phyloP scores from a whole-genome alignment of 306 rosid species.

The Dalbergia oliveri region DNA sequence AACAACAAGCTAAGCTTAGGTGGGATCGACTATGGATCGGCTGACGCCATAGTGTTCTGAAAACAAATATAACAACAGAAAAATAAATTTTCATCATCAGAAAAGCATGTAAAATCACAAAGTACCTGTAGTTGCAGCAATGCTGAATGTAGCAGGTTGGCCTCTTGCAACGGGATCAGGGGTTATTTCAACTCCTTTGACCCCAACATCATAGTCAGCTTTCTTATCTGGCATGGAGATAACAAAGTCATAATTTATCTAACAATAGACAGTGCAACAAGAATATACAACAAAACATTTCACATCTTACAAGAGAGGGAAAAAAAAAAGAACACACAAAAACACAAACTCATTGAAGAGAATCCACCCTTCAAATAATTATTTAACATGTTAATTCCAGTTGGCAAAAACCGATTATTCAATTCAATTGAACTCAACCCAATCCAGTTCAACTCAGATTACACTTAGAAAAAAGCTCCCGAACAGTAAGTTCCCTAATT shows the following conservation, averaged over 20 bases:
- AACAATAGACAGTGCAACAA: not conserved
- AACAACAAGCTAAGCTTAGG: too few species aligned
- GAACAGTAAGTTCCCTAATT: not conserved
- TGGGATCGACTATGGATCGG: too few species aligned
- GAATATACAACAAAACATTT: constrained; percentile 8
- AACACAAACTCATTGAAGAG: not conserved
- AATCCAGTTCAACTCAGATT: constrained; percentile 14
- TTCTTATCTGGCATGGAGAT: constrained; percentile 63
- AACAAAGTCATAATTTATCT: constrained; percentile 19
- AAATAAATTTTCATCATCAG: not conserved
- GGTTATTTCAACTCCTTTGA: constrained; percentile 72
- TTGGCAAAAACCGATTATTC: constrained; percentile 8
- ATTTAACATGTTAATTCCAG: constrained; percentile 16
- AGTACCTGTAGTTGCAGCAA: constrained; percentile 81
- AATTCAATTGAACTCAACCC: constrained; percentile 19
- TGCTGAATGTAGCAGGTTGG: constrained; percentile 77
- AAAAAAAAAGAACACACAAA: not conserved
- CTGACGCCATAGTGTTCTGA: too few species aligned
- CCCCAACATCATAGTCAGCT: constrained; percentile 68
- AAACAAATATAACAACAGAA: not conserved
- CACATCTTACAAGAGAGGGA: not conserved
- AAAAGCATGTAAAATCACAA: not conserved
- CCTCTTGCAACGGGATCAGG: constrained; percentile 85
- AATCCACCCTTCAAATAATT: not conserved
- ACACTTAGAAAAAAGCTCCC: not conserved